phyloP scores from a whole-genome alignment of 805 yeast genomes.

The Candida loeiensis region DNA sequence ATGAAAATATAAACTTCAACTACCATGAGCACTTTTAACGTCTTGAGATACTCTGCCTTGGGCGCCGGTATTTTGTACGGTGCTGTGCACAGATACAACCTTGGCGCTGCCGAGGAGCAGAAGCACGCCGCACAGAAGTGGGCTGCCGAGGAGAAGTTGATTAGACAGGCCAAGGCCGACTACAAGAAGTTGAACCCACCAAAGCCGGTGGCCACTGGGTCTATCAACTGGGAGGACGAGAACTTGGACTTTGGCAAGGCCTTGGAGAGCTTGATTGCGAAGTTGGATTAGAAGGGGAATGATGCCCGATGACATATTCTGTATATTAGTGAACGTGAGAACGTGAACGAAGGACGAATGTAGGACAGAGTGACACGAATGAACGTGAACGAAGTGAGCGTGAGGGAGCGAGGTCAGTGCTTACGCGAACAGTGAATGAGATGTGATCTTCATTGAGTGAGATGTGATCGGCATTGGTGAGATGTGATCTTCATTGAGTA shows the following conservation, averaged over 20 bases:
- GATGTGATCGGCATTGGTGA: too few species aligned
- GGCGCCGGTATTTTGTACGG: conserved; percentile 89
- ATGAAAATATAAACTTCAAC: conserved; percentile 3
- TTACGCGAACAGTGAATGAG: too few species aligned
- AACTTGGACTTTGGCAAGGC: conserved; percentile 79
- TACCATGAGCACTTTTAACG: conserved; percentile 52
- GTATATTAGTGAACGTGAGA: too few species aligned
- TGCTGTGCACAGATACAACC: conserved; percentile 71
- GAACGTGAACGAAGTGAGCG: too few species aligned
- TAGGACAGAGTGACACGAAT: too few species aligned
- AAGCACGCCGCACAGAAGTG: conserved; percentile 56
- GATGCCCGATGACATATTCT: not conserved
- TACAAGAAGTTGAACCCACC: conserved; percentile 62
- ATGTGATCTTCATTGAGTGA: too few species aligned
- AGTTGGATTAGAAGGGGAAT: conserved; percentile 27
- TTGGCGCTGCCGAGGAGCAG: conserved; percentile 58
- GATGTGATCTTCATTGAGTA: too few species aligned
- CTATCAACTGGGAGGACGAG: conserved; percentile 80
- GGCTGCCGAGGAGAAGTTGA: conserved; percentile 66
- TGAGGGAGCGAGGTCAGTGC: too few species aligned
- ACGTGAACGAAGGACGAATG: too few species aligned
- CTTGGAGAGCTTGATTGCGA: conserved; percentile 61
- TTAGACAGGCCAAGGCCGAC: conserved; percentile 85
- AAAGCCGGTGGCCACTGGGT: conserved; percentile 40
- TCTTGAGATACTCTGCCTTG: conserved; percentile 88